A percentile compares a stretch with the other conserved stretches of the same genome.
Evolutionary conservation across 495 filamentous ascomycete genomes (phyloP).

Genomic region (Neurospora discreta): DNA sequence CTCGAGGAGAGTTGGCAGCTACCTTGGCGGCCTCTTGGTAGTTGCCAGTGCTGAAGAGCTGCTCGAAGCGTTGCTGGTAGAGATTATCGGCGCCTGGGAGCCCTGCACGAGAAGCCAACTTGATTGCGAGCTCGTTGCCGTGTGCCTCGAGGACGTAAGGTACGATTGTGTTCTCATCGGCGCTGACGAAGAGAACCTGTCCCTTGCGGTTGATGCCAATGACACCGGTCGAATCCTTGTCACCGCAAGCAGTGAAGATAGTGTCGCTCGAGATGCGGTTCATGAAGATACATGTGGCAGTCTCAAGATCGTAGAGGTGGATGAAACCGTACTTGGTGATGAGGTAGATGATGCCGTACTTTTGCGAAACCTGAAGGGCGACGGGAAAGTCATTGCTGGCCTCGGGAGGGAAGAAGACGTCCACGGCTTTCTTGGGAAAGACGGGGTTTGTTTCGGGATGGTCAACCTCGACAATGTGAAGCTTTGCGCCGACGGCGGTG

Average conservation of each 20-base stretch:
- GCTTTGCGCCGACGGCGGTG: slow-evolving; percentile 76
- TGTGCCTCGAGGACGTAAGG: slow-evolving; percentile 93
- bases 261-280: slow-evolving; percentile 99
- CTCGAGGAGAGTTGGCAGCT: slow-evolving; percentile 90
- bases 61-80: slow-evolving; percentile 86
- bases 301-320: slow-evolving; percentile 95
- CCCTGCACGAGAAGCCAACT: slow-evolving; percentile 87
- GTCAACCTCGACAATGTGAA: slow-evolving; percentile 97
- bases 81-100: slow-evolving; percentile 92
- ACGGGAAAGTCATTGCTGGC: slow-evolving; percentile 96
- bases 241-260: slow-evolving; percentile 86
- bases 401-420: slow-evolving; percentile 94
- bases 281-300: slow-evolving; percentile 97
- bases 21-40: slow-evolving; percentile 86
- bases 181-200: slow-evolving; percentile 84
- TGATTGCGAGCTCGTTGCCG: slow-evolving; percentile 80
- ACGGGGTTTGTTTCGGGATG: slow-evolving; percentile 75
- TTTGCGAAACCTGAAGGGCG: slow-evolving; percentile 91
- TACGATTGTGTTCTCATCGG: slow-evolving; percentile 84
- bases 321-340: slow-evolving; percentile 99
- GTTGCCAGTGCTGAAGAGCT: slow-evolving; percentile 61
- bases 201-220: slow-evolving; percentile 96
- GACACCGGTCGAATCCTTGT: slow-evolving; percentile 75
- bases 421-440: slow-evolving; percentile 90
- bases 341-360: slow-evolving; percentile 91